phyloP scores from a whole-genome alignment of 2,329 filamentous ascomycete species.

The Talaromyces sp. region DNA sequence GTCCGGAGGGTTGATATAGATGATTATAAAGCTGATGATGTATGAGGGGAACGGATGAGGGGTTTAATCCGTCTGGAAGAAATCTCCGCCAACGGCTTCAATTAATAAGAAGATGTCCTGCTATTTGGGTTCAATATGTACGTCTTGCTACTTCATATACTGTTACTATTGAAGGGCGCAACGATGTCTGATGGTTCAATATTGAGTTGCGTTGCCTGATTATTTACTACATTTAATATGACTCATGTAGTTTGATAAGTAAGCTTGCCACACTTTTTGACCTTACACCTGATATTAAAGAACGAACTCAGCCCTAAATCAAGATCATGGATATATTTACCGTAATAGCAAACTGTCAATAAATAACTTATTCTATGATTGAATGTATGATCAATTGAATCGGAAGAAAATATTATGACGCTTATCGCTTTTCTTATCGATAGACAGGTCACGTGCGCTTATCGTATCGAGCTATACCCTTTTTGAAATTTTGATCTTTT shows the following conservation, averaged over 20 bases:
- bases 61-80: not conserved
- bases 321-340: not conserved
- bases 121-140: too few species aligned
- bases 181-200: not conserved
- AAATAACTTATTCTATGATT: not conserved
- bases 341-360: not conserved
- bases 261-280: not conserved
- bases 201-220: not conserved
- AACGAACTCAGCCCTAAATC: not conserved
- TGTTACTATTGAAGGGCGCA: not conserved
- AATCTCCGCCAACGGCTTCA: not conserved
- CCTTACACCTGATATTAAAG: not conserved
- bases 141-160: not conserved
- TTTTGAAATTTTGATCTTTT: slow-evolving; percentile 7
- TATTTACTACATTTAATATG: not conserved
- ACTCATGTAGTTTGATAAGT: not conserved
- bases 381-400: not conserved
- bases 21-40: not conserved
- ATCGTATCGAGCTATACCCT: slow-evolving; percentile 7
- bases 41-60: slow-evolving; percentile 10
- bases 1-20: not conserved
- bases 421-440: slow-evolving; percentile 1
- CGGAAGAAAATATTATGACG: not conserved
- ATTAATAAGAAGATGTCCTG: not conserved
- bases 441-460: slow-evolving; percentile 10